Percentiles rank a stretch among this genome's conserved stretches.
phyloP scores from a whole-genome alignment of 208 protist genomes.

The Angomonas desouzai region DNA sequence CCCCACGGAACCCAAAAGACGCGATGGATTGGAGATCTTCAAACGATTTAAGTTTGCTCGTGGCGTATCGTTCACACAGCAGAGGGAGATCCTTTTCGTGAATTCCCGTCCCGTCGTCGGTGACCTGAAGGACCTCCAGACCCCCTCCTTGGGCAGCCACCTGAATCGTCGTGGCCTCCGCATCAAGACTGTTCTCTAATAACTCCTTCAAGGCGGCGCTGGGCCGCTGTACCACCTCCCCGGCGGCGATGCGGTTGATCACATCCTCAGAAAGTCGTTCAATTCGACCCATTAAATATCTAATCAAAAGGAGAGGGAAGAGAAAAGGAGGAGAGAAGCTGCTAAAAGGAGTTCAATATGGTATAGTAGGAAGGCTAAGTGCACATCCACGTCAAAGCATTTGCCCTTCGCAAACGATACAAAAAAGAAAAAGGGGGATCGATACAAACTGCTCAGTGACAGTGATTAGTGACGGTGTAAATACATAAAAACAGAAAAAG shows the following conservation, averaged over 20 bases:
- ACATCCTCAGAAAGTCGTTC: constrained; percentile 89
- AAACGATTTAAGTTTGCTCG: constrained; percentile 90
- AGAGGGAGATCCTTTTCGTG: constrained; percentile 92
- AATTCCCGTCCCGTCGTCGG: constrained; percentile 98
- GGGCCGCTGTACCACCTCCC: constrained; percentile 98
- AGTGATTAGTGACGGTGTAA: no score
- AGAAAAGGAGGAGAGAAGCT: not conserved
- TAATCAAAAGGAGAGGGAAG: not conserved
- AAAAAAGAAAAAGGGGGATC: no score
- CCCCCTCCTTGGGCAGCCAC: constrained; percentile 92
- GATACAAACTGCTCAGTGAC: no score
- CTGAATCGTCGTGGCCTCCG: constrained; percentile 86
- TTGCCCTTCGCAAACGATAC: not conserved
- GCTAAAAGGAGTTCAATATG: not conserved
- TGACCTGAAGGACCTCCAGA: constrained; percentile 95
- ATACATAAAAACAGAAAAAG: no score
- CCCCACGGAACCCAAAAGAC: constrained; percentile 92
- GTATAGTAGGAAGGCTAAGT: no score
- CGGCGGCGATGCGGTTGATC: constrained; percentile 97
- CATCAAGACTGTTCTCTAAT: constrained; percentile 98
- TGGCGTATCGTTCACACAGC: constrained; percentile 97
- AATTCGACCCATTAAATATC: constrained; percentile 58
- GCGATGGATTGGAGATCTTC: constrained; percentile 83
- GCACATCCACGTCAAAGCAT: no score
- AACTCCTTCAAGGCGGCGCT: constrained; percentile 98